Percentiles rank a stretch among this genome's conserved stretches.
These are phyloP conservation scores for Rhizoctonia solani DNA, from an alignment of 1,284 basidiomycete species.

Conservation along the genomic window DNA sequence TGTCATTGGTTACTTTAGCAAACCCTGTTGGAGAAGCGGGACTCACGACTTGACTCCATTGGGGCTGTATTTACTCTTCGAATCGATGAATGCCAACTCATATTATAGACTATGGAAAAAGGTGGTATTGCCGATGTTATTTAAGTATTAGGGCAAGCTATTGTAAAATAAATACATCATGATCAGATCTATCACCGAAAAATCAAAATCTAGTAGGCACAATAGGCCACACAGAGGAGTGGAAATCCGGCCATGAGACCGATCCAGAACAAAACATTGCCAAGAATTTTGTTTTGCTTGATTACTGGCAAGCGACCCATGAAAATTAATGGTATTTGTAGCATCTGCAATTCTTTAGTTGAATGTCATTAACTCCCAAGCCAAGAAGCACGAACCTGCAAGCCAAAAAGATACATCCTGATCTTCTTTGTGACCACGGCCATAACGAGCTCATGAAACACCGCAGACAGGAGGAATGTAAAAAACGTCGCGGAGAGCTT, in stretches of 20 bases:
- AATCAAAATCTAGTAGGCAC: constrained; percentile 58
- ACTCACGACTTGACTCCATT: not conserved
- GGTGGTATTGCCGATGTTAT: too few relatives aligned
- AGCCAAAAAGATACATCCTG: constrained; percentile 73
- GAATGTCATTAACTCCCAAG: not conserved
- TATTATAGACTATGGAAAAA: too few relatives aligned
- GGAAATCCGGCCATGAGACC: constrained; percentile 83
- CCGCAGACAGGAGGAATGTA: constrained; percentile 89
- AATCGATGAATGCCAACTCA: too few relatives aligned
- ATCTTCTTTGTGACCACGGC: constrained; percentile 92
- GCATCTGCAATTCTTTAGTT: constrained; percentile 60
- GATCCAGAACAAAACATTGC: constrained; percentile 86
- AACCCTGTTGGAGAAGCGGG: constrained; percentile 31
- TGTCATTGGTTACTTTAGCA: not conserved
- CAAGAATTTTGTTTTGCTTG: constrained; percentile 74
- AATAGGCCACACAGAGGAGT: constrained; percentile 84
- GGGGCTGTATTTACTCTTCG: too few relatives aligned
- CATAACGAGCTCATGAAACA: constrained; percentile 96
- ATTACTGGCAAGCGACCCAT: constrained; percentile 76
- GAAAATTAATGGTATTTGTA: constrained; percentile 90
- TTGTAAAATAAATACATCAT: too few relatives aligned
- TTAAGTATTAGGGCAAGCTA: too few relatives aligned
- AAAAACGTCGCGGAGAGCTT: constrained; percentile 81
- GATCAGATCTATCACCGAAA: not conserved
- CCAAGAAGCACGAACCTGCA: constrained; percentile 53